These are phyloP conservation scores for Phytophthora ohioensis DNA, from an alignment of 352 stramenopile species.

Conservation along the genomic window DNA sequence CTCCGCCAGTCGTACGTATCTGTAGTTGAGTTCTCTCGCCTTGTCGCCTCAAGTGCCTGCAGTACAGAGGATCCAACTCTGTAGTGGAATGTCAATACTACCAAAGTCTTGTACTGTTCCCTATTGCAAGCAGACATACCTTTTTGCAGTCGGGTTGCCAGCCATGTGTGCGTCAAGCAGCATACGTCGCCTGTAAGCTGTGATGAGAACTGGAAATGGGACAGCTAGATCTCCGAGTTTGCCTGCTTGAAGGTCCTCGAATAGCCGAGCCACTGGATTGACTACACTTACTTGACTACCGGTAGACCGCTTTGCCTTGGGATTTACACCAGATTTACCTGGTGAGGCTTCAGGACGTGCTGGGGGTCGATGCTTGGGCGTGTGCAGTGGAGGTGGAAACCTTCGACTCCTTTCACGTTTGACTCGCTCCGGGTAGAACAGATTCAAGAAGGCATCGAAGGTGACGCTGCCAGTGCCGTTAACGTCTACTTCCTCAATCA, in stretches of 20 bases:
- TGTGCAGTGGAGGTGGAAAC: slow-evolving; percentile 45
- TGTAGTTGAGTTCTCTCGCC: slow-evolving; percentile 4
- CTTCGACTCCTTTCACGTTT: slow-evolving; percentile 40
- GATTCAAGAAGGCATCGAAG: slow-evolving; percentile 75
- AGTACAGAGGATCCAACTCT: slow-evolving; percentile 51
- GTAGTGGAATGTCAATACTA: not conserved
- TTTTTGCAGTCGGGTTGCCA: slow-evolving; percentile 59
- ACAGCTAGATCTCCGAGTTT: slow-evolving; percentile 81
- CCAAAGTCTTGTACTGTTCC: not conserved
- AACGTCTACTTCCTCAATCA: slow-evolving; percentile 80
- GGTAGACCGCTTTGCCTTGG: slow-evolving; percentile 9
- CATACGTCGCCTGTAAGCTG: slow-evolving; percentile 80
- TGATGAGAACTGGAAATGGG: slow-evolving; percentile 83
- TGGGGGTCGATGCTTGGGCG: slow-evolving; percentile 48
- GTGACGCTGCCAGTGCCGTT: slow-evolving; percentile 74
- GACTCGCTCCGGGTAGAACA: slow-evolving; percentile 72
- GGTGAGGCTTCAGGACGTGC: slow-evolving; percentile 8
- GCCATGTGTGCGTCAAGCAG: slow-evolving; percentile 88
- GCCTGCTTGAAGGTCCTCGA: slow-evolving; percentile 79
- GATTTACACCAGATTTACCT: slow-evolving; percentile 12
- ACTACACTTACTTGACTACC: slow-evolving; percentile 1
- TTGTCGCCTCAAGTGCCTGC: slow-evolving; percentile 69
- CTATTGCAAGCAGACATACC: slow-evolving; percentile 23
- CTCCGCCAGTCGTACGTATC: slow-evolving; percentile 35
- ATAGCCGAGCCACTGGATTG: slow-evolving; percentile 82